Evolutionary conservation across 2,329 filamentous ascomycete genomes (phyloP).

Genomic region (Pseudogymnoascus sp.): DNA sequence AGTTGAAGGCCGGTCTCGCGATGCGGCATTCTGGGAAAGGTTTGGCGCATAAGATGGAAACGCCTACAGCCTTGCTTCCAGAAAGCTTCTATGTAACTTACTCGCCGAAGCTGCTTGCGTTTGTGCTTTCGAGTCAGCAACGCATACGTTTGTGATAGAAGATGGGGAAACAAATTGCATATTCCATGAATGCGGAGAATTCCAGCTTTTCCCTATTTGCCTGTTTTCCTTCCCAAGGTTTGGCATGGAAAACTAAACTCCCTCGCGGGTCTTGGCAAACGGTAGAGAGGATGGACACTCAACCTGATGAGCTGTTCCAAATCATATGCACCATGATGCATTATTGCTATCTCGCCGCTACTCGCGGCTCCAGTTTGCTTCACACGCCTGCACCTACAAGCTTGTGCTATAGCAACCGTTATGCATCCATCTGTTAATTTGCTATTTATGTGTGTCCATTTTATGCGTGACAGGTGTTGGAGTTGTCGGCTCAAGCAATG

Average conservation of each 20-base stretch:
- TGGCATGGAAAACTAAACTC: neutral
- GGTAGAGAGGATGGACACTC: neutral
- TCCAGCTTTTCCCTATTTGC: neutral
- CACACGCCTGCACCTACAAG: neutral
- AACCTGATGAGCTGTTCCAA: neutral
- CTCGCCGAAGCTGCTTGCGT: no score
- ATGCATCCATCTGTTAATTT: neutral
- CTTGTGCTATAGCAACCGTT: neutral
- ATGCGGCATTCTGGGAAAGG: neutral
- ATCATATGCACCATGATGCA: neutral
- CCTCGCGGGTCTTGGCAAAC: neutral
- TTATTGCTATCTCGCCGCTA: neutral
- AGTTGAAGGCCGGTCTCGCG: neutral
- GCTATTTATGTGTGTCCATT: neutral
- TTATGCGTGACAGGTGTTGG: neutral
- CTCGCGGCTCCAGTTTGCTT: neutral
- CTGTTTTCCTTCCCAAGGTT: neutral
- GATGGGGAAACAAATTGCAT: no score
- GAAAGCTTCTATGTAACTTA: neutral
- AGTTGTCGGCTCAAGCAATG: neutral
- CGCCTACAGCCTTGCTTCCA: neutral
- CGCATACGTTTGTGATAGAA: no score
- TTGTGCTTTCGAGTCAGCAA: no score
- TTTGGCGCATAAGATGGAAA: neutral
- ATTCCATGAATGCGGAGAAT: no score